Base-by-base conservation (phyloP, 2,329 filamentous ascomycete genomes). In the Tolypocladium endophyticum region DNA sequence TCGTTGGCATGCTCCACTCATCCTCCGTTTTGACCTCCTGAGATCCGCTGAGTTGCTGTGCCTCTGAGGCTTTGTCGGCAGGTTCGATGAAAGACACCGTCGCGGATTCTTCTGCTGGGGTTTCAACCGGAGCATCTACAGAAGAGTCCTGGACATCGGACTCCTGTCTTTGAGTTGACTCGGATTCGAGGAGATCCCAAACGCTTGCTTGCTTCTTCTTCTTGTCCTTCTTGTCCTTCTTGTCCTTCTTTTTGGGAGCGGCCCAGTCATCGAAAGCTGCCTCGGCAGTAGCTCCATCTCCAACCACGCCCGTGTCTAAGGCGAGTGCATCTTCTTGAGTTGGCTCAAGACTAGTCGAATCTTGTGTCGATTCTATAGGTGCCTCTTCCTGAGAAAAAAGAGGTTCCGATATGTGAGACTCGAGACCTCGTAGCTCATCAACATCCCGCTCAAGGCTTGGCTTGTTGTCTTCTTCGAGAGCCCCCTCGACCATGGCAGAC, bases 191-290 rank as follows among this genome's bases (percentile, higher is more conserved):
- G 28, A 54, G 14, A 36, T 60, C 58, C 55, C 33, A 39, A 38
- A 47, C 45, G 33, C 43, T 52, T n/a, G 36, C 30, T 30, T 59
- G 59, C 45, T 67, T 73, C 54, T 68, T 64, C 62, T 74, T 71
- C 63, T 72, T 72, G 58, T 69, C 72, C 59, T 71, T 73, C 63
- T 72, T 72, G 58, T 69, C 72, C 59, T 71, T 73, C 63, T 72
- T 72, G 41, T 52, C 62, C 61, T 73, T 71, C 63, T 73, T 73
- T 36, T 65, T 47, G 20, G 62, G 41, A 60, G 63, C 63, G 16
- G 35, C 38, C 11, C 39, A 55, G 9, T 55, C 41, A 1, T 59
- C 58, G 12, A 50, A 12, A 8, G 25, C 20, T 28, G 59, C 52
- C 39, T 66, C 66, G 16, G 54, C 43, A 8, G 35, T 12, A 54